Percentiles rank a stretch among this genome's conserved stretches.
Conservation (phyloP, 2,329 filamentous ascomycete genomes). For the Phialophora expanda region DNA sequence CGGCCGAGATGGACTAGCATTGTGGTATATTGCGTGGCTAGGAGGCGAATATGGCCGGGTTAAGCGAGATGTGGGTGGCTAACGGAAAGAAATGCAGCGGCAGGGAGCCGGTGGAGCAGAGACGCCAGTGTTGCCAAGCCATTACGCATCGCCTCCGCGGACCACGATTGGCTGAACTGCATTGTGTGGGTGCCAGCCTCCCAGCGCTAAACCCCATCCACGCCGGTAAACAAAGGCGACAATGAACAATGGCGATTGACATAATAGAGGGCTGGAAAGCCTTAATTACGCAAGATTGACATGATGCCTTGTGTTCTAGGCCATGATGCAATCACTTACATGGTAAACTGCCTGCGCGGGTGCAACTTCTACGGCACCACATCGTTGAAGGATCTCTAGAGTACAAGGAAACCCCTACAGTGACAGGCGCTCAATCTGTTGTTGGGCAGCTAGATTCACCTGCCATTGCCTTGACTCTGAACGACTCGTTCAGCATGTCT, state of each 20-base stretch:
- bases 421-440: too few relatives aligned
- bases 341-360: not conserved
- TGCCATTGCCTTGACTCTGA: not conserved
- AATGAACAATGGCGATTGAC: not conserved
- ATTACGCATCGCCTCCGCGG: not conserved
- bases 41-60: not conserved
- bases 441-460: not conserved
- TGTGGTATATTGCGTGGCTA: conserved; percentile 13
- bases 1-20: not conserved
- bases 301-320: not conserved
- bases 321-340: not conserved
- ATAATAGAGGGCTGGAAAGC: not conserved
- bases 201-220: conserved; percentile 3
- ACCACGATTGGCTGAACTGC: not conserved
- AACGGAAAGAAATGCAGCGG: not conserved
- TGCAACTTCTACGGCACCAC: not conserved
- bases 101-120: not conserved
- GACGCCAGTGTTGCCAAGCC: not conserved
- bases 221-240: conserved; percentile 1
- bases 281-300: not conserved
- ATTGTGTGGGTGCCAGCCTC: not conserved
- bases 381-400: not conserved
- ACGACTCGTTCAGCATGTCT: not conserved
- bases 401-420: not conserved
- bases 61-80: not conserved